Evolutionary conservation across 495 filamentous ascomycete species (phyloP), one percentile per base, ranked within the genome.

Genomic region (Penicillium egyptiacum): DNA sequence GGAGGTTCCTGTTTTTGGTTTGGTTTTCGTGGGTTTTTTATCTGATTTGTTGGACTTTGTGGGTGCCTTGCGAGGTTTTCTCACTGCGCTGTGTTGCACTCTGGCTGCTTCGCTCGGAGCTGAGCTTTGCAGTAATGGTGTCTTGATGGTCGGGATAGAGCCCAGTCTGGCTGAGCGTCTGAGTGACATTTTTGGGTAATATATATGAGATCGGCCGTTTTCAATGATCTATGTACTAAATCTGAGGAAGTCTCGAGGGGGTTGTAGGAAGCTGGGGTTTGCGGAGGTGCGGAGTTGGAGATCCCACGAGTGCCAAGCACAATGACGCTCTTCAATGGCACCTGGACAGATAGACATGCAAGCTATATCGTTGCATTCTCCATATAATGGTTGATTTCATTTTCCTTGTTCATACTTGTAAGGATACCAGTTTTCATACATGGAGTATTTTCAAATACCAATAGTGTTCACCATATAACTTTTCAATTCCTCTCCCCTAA

Each of bases 131-230:
- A 57, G 70, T 74, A 67, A 72, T 70, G 22, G 78, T 72, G 63
- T 50, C 19, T 55, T 55, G 45, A 44, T 52, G 19, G 61, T 59
- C 47, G 73, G 66, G 25, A 75, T 64, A 28, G 79, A 75, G 51
- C 79, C 79, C 48, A 88, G 63, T 33, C 85, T 80, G 16, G 81
- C 75, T 17, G 84, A 87, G 52, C 83, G 77, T 54, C 86, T 76
- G 26, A 81, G 73, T 50, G 83, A 74, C 83, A 87, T 84, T 55
- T 56, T 61, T 41, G 20, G 17, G 35, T 3, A n/a, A 4, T 41
- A 7, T 41, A 7, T 37, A 39, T 39, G 16, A n/a, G 35, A 17
- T 39, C 9, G 12, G 1, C 14, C 4, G 16, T 25, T 41, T 35
- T 25, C 22, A 39, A 26, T 17, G 22, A 3, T 2, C 31, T 28